Conservation (phyloP, 2,329 filamentous ascomycete genomes). For the Ilyonectria destructans region DNA sequence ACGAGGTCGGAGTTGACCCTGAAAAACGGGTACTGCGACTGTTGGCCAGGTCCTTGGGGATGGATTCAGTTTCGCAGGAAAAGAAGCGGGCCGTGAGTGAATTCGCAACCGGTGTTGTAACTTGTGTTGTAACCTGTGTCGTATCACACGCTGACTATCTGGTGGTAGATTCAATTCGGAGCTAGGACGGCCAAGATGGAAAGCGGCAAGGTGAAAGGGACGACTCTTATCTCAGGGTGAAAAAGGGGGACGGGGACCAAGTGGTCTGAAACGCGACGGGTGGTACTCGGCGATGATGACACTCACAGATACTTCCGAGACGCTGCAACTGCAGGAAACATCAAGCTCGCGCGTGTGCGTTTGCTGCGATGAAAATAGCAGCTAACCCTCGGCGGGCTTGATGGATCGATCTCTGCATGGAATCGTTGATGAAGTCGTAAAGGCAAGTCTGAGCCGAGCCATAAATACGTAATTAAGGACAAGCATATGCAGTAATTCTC, state of each 20-base stretch:
- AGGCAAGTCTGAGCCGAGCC: conserved; percentile 77
- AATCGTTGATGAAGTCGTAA: conserved; percentile 68
- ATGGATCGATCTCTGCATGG: conserved; percentile 41
- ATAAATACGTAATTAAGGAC: neutral
- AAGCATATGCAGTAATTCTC: neutral
- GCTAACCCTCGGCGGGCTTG: conserved; percentile 61
- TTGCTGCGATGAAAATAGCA: conserved; percentile 55
- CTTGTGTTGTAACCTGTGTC: neutral
- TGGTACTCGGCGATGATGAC: conserved; percentile 74
- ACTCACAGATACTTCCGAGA: conserved; percentile 83
- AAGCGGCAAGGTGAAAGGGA: conserved; percentile 78
- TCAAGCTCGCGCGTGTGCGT: conserved; percentile 60
- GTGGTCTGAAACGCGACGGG: conserved; percentile 19
- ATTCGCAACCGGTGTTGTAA: neutral
- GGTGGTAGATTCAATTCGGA: conserved; percentile 83
- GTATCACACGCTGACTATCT: conserved; percentile 32
- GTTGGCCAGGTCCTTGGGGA: conserved; percentile 81
- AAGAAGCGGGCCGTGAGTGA: conserved; percentile 89
- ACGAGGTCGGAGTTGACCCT: conserved; percentile 71
- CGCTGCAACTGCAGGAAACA: conserved; percentile 50
- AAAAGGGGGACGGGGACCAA: conserved; percentile 34
- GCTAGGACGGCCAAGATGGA: conserved; percentile 89
- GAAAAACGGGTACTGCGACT: conserved; percentile 88
- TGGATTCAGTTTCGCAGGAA: conserved; percentile 82
- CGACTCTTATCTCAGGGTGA: conserved; percentile 69